Conservation (phyloP, 1,139 yeast species). For the Geotrichum bryndzae region DNA sequence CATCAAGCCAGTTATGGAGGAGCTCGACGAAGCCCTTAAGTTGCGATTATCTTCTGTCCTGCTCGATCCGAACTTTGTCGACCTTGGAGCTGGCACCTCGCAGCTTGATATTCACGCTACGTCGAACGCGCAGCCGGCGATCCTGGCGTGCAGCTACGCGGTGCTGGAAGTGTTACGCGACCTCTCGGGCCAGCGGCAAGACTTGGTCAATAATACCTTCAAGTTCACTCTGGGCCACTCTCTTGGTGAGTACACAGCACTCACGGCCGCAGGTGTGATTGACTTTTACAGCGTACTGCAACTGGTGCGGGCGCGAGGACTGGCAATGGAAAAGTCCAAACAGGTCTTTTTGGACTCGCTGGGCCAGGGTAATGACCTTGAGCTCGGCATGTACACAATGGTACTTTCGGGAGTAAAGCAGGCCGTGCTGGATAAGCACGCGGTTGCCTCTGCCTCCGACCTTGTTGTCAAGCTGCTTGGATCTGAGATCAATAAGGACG, state of each 20-base stretch:
- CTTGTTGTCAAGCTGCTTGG: conserved; percentile 3
- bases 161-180: conserved; percentile 33
- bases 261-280: conserved; percentile 42
- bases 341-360: conserved; percentile 28
- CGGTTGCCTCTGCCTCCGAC: background rate
- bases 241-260: conserved; percentile 56
- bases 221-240: conserved; percentile 50
- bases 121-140: conserved; percentile 58
- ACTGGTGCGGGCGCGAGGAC: conserved; percentile 48
- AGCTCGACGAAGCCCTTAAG: conserved; percentile 32
- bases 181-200: conserved; percentile 21
- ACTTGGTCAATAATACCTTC: conserved; percentile 22
- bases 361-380: conserved; percentile 30
- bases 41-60: conserved; percentile 27
- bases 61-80: conserved; percentile 20
- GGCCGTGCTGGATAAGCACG: background rate
- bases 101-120: conserved; percentile 34
- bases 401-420: conserved; percentile 22
- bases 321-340: conserved; percentile 42
- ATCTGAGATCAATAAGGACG: background rate
- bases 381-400: conserved; percentile 26
- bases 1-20: conserved; percentile 30
- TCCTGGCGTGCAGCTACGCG: conserved; percentile 45
- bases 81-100: conserved; percentile 20
- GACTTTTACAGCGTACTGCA: conserved; percentile 41